Evolutionary conservation across 2,329 filamentous ascomycete species (phyloP).

Genomic region (Rhynchosporium agropyri): DNA sequence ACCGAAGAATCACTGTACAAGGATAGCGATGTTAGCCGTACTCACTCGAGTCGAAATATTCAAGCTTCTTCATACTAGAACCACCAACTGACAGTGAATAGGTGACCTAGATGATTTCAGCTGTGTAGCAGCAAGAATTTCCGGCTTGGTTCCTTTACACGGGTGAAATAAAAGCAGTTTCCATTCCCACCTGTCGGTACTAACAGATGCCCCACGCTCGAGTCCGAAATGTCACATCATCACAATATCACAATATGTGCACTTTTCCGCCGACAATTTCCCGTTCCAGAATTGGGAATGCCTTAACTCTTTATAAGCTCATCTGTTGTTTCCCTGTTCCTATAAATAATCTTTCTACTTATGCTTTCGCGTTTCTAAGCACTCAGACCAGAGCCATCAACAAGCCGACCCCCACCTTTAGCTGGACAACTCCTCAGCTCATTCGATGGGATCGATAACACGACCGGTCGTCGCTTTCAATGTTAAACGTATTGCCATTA

Average conservation of each 20-base stretch:
- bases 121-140: no score
- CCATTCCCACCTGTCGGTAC: not conserved
- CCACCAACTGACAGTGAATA: no score
- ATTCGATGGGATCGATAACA: conserved; percentile 35
- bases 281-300: not conserved
- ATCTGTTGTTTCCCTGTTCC: not conserved
- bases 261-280: not conserved
- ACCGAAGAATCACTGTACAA: no score
- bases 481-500: conserved; percentile 69
- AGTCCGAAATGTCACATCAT: conserved; percentile 15
- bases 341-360: not conserved
- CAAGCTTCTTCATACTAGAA: no score
- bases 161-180: no score
- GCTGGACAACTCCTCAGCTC: not conserved
- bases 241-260: not conserved
- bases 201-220: conserved; percentile 14
- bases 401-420: conserved; percentile 18
- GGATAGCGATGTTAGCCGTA: no score
- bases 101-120: no score
- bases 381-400: not conserved
- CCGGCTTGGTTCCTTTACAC: no score
- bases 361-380: not conserved
- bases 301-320: not conserved
- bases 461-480: conserved; percentile 28
- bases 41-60: no score